phyloP scores from a whole-genome alignment of 495 filamentous ascomycete genomes.

The Cudoniella acicularis region DNA sequence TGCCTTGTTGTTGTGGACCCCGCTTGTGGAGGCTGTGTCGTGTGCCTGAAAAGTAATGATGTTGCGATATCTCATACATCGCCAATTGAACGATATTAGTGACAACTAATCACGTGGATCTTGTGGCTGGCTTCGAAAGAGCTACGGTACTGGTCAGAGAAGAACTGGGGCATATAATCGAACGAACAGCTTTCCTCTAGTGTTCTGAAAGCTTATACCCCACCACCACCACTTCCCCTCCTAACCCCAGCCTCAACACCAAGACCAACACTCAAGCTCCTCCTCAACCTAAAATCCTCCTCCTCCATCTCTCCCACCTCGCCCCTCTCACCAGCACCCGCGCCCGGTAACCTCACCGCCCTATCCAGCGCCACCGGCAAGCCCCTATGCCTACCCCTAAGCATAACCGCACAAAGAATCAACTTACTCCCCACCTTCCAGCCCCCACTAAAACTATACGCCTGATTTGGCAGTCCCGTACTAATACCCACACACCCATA shows the following conservation, averaged over 20 bases:
- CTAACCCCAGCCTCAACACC: no score
- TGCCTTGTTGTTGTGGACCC: no score
- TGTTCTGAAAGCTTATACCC: no score
- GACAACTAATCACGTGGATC: no score
- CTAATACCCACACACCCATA: conserved; percentile 86
- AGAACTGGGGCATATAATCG: no score
- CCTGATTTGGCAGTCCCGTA: conserved; percentile 62
- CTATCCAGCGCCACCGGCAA: conserved; percentile 79
- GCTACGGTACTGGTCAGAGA: no score
- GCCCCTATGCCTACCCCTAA: conserved; percentile 75
- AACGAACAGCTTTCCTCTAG: no score
- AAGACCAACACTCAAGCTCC: background rate
- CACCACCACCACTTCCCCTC: background rate
- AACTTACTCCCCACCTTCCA: conserved; percentile 73
- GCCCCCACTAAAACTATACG: conserved; percentile 69
- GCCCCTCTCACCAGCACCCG: conserved; percentile 32
- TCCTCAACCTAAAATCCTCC: conserved; percentile 7
- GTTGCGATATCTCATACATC: no score
- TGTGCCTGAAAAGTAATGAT: no score
- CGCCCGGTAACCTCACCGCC: conserved; percentile 67
- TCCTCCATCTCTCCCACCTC: conserved; percentile 37
- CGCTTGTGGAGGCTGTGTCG: no score
- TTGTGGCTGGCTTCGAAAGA: no score
- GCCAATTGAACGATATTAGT: no score
- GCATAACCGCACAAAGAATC: conserved; percentile 72